Conservation (phyloP, 805 yeast species). For the Lipomyces japonicus region DNA sequence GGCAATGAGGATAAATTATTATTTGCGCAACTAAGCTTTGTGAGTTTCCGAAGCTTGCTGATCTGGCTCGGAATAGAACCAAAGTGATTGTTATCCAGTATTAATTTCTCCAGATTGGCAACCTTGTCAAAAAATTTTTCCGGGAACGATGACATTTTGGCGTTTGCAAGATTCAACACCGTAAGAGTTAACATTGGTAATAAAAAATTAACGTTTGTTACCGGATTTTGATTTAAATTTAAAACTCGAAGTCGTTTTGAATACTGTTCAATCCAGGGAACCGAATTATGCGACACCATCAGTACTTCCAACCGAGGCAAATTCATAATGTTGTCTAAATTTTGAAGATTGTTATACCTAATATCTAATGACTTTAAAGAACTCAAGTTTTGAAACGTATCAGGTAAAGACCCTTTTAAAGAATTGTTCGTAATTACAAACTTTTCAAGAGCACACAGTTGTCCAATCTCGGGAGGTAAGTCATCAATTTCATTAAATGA, state of each 20-base stretch:
- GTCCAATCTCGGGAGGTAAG: conserved; percentile 60
- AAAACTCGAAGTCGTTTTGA: conserved; percentile 63
- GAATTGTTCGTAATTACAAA: conserved; percentile 73
- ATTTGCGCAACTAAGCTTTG: conserved; percentile 63
- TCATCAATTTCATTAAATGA: conserved; percentile 69
- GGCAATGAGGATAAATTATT: conserved; percentile 77
- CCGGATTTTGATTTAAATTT: conserved; percentile 77
- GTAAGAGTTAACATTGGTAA: conserved; percentile 59
- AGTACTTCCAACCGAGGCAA: conserved; percentile 30
- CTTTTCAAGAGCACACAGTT: conserved; percentile 58
- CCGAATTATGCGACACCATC: conserved; percentile 41
- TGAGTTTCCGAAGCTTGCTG: conserved; percentile 54
- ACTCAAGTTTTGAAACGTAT: conserved; percentile 49
- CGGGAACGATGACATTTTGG: conserved; percentile 73
- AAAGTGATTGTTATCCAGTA: conserved; percentile 76
- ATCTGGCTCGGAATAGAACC: conserved; percentile 71
- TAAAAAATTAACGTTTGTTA: conserved; percentile 59
- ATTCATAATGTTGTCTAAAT: conserved; percentile 37
- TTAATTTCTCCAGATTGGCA: conserved; percentile 65
- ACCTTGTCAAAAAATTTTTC: conserved; percentile 57
- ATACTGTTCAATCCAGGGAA: conserved; percentile 63
- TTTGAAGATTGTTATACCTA: conserved; percentile 58
- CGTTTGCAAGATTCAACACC: conserved; percentile 71
- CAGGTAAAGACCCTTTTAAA: conserved; percentile 52
- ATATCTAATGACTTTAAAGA: conserved; percentile 70